Evolutionary conservation across 169 alveolate genomes (phyloP).

Genomic region (Ichthyophthirius multifiliis): DNA sequence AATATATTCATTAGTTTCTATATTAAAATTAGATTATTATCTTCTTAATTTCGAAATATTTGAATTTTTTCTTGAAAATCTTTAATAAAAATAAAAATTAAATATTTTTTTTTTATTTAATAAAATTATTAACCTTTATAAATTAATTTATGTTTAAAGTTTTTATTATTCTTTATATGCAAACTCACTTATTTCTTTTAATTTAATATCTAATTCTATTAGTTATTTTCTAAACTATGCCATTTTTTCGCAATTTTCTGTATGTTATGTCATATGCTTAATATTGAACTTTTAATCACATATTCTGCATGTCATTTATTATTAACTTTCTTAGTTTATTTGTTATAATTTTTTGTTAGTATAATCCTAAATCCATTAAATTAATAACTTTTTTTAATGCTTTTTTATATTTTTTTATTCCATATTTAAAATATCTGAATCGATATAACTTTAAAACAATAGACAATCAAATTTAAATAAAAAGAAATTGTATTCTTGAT

Average conservation of each 20-base stretch:
- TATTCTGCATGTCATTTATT: not conserved
- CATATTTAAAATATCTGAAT: not conserved
- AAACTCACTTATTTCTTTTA: not conserved
- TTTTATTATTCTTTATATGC: not conserved
- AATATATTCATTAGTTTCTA: too few relatives aligned
- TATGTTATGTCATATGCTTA: not conserved
- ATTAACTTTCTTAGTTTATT: not conserved
- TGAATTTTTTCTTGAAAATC: not conserved
- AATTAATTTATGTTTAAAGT: not conserved
- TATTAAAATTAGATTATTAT: too few relatives aligned
- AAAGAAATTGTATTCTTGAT: not conserved
- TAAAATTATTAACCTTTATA: not conserved
- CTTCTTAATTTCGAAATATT: not conserved
- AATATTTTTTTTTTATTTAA: too few relatives aligned
- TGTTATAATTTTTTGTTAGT: not conserved
- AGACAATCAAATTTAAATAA: not conserved
- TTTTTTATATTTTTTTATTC: not conserved
- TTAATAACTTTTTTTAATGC: not conserved
- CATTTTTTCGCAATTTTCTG: conserved; percentile 10
- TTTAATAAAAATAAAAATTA: not conserved
- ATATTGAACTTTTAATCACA: not conserved
- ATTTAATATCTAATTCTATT: not conserved
- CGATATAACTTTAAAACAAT: not conserved
- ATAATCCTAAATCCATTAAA: not conserved
- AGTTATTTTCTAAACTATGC: not conserved